A percentile compares a stretch with the other conserved stretches of the same genome.
phyloP scores from a whole-genome alignment of 768 basidiomycete species.

The Leccinum rimulosum region DNA sequence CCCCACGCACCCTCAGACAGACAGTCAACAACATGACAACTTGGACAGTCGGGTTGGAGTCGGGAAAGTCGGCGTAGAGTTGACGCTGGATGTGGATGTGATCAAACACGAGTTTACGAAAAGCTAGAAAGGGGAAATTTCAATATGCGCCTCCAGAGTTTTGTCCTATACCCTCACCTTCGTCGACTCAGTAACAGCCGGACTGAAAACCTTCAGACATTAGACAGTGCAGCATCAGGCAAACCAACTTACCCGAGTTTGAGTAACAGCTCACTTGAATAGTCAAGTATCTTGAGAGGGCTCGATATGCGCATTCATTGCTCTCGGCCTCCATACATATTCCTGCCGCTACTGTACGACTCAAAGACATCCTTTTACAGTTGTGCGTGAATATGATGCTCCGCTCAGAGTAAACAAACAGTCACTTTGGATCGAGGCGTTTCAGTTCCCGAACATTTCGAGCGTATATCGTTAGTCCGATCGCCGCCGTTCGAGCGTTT shows the following conservation, averaged over 20 bases:
- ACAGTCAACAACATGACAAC: constrained; percentile 72
- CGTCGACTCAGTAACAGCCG: constrained; percentile 62
- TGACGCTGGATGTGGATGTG: constrained; percentile 47
- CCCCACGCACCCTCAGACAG: constrained; percentile 33
- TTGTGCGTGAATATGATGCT: constrained; percentile 4
- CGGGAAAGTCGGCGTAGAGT: constrained; percentile 67
- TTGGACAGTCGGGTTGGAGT: constrained; percentile 55
- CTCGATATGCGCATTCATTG: constrained; percentile 67
- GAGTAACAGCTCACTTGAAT: constrained; percentile 63
- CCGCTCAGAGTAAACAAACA: constrained; percentile 6
- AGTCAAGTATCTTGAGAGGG: constrained; percentile 62
- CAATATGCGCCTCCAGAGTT: neutral
- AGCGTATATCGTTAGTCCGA: constrained; percentile 38
- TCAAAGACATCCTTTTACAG: constrained; percentile 68
- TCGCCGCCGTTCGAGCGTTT: constrained; percentile 44
- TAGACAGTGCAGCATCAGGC: neutral
- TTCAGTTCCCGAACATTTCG: constrained; percentile 68
- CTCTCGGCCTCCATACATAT: constrained; percentile 79
- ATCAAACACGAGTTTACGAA: constrained; percentile 71
- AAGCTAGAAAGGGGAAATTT: constrained; percentile 41
- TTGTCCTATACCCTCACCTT: constrained; percentile 43
- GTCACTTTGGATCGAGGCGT: constrained; percentile 65
- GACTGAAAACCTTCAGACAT: constrained; percentile 17
- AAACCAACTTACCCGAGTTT: constrained; percentile 53
- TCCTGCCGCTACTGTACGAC: constrained; percentile 79